These are phyloP conservation scores for Theileria parva DNA, from an alignment of 169 alveolate species.

Conservation along the genomic window DNA sequence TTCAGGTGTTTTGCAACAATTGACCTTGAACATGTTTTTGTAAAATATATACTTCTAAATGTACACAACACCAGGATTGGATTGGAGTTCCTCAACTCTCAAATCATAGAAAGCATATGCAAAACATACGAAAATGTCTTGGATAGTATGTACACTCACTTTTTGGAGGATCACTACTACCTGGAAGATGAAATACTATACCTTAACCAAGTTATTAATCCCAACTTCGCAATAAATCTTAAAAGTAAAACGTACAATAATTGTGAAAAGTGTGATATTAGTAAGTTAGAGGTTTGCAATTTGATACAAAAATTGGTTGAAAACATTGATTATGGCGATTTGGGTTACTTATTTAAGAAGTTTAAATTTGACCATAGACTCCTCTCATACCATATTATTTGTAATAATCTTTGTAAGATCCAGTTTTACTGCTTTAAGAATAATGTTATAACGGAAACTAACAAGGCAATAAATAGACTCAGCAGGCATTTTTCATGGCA, in stretches of 20 bases:
- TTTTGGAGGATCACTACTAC: background rate
- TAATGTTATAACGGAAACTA: conserved; percentile 20
- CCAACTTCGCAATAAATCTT: background rate
- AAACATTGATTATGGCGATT: background rate
- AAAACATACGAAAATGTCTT: conserved; percentile 32
- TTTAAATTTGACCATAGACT: conserved; percentile 9
- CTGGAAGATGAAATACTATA: conserved; percentile 34
- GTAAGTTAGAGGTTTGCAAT: conserved; percentile 7
- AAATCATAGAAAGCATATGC: conserved; percentile 41
- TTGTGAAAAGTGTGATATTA: background rate
- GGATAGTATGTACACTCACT: conserved; percentile 17
- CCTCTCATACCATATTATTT: conserved; percentile 27
- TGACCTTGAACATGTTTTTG: conserved; percentile 36
- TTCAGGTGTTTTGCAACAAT: conserved; percentile 55
- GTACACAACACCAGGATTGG: conserved; percentile 26
- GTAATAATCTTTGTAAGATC: conserved; percentile 37
- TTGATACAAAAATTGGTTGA: background rate
- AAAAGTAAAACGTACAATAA: background rate
- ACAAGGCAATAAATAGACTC: conserved; percentile 44
- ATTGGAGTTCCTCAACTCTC: conserved; percentile 31
- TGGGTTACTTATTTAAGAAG: background rate
- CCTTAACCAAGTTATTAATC: background rate
- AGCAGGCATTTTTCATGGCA: conserved; percentile 58
- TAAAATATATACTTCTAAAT: conserved; percentile 47
- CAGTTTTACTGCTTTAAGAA: conserved; percentile 47